Base-by-base conservation (phyloP, 2,329 filamentous ascomycete genomes). In the Ascochyta clinopodiicola region DNA sequence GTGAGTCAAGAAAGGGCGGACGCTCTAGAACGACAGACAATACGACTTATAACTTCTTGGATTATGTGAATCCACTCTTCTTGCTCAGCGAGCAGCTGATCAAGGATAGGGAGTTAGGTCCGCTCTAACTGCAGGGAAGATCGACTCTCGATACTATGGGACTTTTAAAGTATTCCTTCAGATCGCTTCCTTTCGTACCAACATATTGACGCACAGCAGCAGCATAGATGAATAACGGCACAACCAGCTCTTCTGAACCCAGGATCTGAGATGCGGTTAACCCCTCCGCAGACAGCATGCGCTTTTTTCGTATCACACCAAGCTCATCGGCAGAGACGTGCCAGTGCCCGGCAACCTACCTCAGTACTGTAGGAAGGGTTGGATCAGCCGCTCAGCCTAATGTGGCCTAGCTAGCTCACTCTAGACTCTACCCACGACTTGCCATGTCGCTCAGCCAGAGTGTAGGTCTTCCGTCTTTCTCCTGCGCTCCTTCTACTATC, bases 181-280 rank as follows among this genome's bases (percentile, higher is more conserved):
- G 57, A 55, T 60, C 22, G 31, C 58, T 10, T 60, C 55, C 39
- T 43, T 61, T 55, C 4, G 19, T 50, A 21, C 57, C 49, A 44
- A 72, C 32, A 51, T 64, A 71, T 34, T 63, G 64, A 50, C 59
- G 69, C 15, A 59, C 57, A 2, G 67, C 71, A 29, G 63, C 62
- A 42, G 75, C 69, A 34, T 60, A 74, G 50, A 77, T 77, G 49
- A 77, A 77, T 17, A 77, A 57, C 10, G 59, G 63, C 24, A 37
- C 68, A 64, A 51, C 65, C 44, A 40, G 68, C 48, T 66, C 38
- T 37, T 72, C 66, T 6, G 77, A 55, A 7, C 43, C 53, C 3
- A 61, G 31, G 9, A 74, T 63, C 27, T 51, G 51, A 4, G 70
- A 39, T 36, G 52, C 12, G 2, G 60, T 53, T 38, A 69, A 72